These are phyloP conservation scores for Zalaria obscura DNA, from an alignment of 2,329 filamentous ascomycete species.

Conservation along the genomic window DNA sequence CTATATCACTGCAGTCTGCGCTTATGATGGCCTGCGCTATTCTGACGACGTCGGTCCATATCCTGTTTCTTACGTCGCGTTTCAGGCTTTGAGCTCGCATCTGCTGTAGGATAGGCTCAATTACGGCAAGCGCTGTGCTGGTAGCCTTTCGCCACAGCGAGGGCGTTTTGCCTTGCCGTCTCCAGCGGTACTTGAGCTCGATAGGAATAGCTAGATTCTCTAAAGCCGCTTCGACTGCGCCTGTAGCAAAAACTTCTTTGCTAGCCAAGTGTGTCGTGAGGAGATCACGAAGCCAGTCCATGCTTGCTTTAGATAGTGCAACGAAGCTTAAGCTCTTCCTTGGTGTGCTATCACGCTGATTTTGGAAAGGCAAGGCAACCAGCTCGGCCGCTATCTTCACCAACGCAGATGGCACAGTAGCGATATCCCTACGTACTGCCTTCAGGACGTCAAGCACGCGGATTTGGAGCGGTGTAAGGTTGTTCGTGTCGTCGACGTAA, in stretches of 20 bases:
- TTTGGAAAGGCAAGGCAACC: conserved; percentile 51
- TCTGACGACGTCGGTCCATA: conserved; percentile 36
- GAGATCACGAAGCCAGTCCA: conserved; percentile 52
- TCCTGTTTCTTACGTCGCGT: conserved; percentile 1
- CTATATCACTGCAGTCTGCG: conserved; percentile 47
- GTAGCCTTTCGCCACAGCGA: conserved; percentile 74
- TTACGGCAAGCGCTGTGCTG: conserved; percentile 50
- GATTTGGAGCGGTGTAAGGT: conserved; percentile 57
- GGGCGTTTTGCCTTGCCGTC: conserved; percentile 53
- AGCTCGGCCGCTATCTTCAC: conserved; percentile 57
- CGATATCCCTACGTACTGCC: conserved; percentile 51
- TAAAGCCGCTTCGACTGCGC: conserved; percentile 51
- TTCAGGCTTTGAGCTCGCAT: conserved; percentile 11
- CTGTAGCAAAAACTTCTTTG: conserved; percentile 53
- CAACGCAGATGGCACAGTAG: conserved; percentile 52
- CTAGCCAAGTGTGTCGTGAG: conserved; percentile 46
- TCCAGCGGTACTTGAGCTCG: conserved; percentile 65
- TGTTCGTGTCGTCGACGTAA: conserved; percentile 61
- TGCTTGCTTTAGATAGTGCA: conserved; percentile 72
- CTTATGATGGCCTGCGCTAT: conserved; percentile 56
- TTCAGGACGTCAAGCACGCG: conserved; percentile 55
- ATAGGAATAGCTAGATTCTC: conserved; percentile 57
- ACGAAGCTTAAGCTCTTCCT: conserved; percentile 61
- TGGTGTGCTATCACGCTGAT: conserved; percentile 8
- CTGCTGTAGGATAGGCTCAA: conserved; percentile 15